Percentiles rank a stretch among this genome's conserved stretches.
phyloP scores from a whole-genome alignment of 805 yeast species.

The Cyberlindnera mycetangii region DNA sequence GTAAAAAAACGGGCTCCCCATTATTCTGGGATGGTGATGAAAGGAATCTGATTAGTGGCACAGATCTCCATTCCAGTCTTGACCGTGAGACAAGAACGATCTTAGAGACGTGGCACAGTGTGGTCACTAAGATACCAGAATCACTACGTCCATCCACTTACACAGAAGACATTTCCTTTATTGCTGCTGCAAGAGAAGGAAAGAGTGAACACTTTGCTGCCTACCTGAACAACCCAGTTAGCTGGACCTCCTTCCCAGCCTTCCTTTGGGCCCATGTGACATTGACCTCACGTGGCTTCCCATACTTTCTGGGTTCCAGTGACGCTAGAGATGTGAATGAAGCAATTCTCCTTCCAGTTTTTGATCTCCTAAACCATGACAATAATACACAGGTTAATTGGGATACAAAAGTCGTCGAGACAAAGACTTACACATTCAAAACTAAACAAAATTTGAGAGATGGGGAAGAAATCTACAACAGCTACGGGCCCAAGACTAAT shows the following conservation, averaged over 20 bases:
- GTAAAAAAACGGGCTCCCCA: conserved; percentile 52
- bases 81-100: conserved; percentile 42
- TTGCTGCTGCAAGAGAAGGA: conserved; percentile 23
- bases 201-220: conserved; percentile 26
- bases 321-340: conserved; percentile 39
- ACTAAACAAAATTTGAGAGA: conserved; percentile 31
- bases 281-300: conserved; percentile 78
- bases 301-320: conserved; percentile 49
- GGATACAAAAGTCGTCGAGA: conserved; percentile 33
- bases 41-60: conserved; percentile 52
- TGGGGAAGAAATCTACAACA: conserved; percentile 63
- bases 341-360: conserved; percentile 73
- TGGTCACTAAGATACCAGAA: conserved; percentile 24
- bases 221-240: conserved; percentile 28
- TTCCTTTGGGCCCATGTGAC: conserved; percentile 76
- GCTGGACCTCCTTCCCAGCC: conserved; percentile 65
- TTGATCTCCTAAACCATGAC: conserved; percentile 77
- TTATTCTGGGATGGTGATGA: conserved; percentile 60
- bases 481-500: conserved; percentile 86
- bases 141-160: conserved; percentile 15
- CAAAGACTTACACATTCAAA: conserved; percentile 37
- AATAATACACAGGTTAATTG: conserved; percentile 64
- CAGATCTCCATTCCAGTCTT: conserved; percentile 62
- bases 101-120: conserved; percentile 57
- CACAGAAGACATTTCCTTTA: conserved; percentile 29